Base-by-base conservation (phyloP, 1,139 yeast species). In the Taphrina confusa region DNA sequence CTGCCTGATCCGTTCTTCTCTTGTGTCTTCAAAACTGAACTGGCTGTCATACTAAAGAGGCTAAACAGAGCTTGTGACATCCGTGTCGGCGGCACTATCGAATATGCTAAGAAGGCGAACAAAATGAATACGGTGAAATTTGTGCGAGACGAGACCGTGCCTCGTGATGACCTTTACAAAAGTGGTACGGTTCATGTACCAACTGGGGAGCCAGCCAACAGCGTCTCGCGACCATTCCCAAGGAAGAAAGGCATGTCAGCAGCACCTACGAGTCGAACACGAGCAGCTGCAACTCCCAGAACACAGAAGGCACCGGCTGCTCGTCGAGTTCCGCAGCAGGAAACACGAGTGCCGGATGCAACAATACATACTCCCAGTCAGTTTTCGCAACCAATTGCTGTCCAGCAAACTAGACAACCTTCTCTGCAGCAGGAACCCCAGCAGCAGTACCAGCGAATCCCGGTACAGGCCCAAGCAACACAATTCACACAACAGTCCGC, bases 31-130 rank as follows among this genome's bases (percentile, higher is more conserved):
- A 94, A 94, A 74, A 94, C 98, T 0, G 99, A 94, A 71, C 76
- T 94, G 57, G 76, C 87, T 1, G 84, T 96, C 0, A 87, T 87
- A 61, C 75, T 94, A 71, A 85, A 83, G 70, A 80, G 80, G 65
- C 68, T 85, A 55, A 83, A 84, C 66, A 80, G 81, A 4, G 79
- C 80, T 0, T 74, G 88, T 40, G 76, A 78, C 5, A 79, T 94
- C 50, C 80, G 80, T 56, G 80, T 94, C 66, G 94, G 85, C 1
- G 81, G 87, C 4, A 81, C 87, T n/a, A 80, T 94, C 62, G 82
- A 81, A 63, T 94, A 92, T 73, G 88, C 85, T 73, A 94, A 92
- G 79, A 92, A 91, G 70, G 90, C 97, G 0, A 96, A 96, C 2
- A 76, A 76, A 69, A 75, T 80, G 63, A 92, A 89, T 63, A 73